A percentile compares a stretch with the other conserved stretches of the same genome.
phyloP scores from a whole-genome alignment of 257 asterid species.

The Primulina eburnea region DNA sequence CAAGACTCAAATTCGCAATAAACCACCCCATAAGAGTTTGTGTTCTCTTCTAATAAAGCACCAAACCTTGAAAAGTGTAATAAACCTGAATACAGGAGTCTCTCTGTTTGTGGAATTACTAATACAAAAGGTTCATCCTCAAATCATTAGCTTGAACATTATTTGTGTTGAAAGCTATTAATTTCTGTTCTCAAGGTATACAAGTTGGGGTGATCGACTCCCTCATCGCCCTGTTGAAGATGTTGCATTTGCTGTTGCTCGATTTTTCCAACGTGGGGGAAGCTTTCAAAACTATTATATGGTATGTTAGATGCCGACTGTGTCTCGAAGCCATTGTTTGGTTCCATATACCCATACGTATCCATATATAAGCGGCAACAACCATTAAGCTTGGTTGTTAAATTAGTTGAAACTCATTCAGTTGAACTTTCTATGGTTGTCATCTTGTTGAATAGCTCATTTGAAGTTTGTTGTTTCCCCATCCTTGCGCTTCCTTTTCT shows the following conservation, averaged over 20 bases:
- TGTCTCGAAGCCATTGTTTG: slow-evolving; percentile 12
- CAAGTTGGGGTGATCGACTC: slow-evolving; percentile 82
- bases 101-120: too few species aligned
- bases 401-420: neutral
- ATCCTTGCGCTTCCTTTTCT: neutral
- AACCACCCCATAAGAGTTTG: too few species aligned
- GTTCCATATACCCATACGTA: slow-evolving; percentile 12
- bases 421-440: neutral
- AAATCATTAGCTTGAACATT: neutral
- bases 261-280: slow-evolving; percentile 95
- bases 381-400: neutral
- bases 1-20: too few species aligned
- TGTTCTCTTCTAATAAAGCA: too few species aligned
- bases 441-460: slow-evolving; percentile 12
- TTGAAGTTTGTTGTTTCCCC: neutral
- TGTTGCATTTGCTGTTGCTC: slow-evolving; percentile 95
- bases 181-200: slow-evolving; percentile 50
- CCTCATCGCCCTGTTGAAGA: slow-evolving; percentile 90
- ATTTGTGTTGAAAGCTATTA: slow-evolving; percentile 2
- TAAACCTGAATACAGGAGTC: too few species aligned
- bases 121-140: too few species aligned
- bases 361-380: slow-evolving; percentile 16
- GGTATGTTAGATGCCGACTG: slow-evolving; percentile 43
- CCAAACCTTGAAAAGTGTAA: too few species aligned
- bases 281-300: slow-evolving; percentile 90